Percentiles rank a stretch among this genome's conserved stretches.
Conservation (phyloP, 2,329 filamentous ascomycete species). For the Microsporum ferrugineum region DNA sequence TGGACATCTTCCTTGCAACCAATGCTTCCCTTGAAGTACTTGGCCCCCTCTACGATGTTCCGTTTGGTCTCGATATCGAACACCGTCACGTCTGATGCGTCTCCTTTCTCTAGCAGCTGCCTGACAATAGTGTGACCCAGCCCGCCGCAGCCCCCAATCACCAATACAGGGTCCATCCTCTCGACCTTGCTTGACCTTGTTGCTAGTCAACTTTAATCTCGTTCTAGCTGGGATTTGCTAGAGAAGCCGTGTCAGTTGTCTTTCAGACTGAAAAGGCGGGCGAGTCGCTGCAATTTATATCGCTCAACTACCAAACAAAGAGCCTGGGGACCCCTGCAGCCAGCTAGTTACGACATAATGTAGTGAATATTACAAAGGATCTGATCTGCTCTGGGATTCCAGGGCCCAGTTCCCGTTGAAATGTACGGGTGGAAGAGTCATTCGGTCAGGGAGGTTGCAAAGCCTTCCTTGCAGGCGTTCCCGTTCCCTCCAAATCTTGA, state of each 20-base stretch:
- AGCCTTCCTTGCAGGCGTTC: not conserved
- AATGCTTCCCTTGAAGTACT: not conserved
- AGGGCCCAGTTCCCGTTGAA: not conserved
- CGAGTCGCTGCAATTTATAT: not conserved
- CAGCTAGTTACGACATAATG: not conserved
- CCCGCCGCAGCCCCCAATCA: not conserved
- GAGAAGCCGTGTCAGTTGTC: not conserved
- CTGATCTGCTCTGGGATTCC: not conserved
- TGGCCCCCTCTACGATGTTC: not conserved
- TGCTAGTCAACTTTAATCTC: no score
- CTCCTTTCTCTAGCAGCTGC: not conserved
- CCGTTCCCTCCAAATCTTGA: not conserved
- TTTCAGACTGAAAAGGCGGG: not conserved
- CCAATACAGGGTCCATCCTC: not conserved
- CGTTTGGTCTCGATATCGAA: not conserved
- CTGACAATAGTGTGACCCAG: not conserved
- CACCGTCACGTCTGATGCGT: not conserved
- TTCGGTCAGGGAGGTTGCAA: not conserved
- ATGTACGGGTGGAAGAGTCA: not conserved
- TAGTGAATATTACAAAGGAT: not conserved
- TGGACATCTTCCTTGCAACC: constrained; percentile 36
- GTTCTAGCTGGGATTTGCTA: not conserved
- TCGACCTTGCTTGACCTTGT: not conserved
- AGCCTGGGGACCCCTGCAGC: not conserved
- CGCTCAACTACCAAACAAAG: not conserved